phyloP scores from a whole-genome alignment of 2,329 filamentous ascomycete species.

The Stagonosporopsis vannaccii region DNA sequence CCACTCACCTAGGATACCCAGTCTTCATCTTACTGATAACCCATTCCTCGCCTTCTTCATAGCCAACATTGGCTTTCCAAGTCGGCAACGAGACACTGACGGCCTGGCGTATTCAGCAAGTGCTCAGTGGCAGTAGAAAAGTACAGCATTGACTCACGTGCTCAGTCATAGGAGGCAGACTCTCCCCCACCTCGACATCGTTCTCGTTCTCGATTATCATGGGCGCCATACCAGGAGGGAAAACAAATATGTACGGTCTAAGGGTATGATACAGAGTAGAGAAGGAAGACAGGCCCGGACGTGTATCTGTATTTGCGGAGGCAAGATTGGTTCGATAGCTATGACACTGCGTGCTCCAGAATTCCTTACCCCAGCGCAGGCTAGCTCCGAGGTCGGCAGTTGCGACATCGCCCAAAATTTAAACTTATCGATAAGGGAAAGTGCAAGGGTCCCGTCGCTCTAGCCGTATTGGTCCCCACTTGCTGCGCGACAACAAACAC shows the following conservation, averaged over 20 bases:
- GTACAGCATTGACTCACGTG: slow-evolving; percentile 45
- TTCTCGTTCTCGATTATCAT: slow-evolving; percentile 38
- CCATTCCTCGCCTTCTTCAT: slow-evolving; percentile 91
- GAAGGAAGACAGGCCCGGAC: background rate
- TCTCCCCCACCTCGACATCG: slow-evolving; percentile 49
- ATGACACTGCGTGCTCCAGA: slow-evolving; percentile 16
- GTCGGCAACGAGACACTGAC: slow-evolving; percentile 95
- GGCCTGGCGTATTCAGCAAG: slow-evolving; percentile 64
- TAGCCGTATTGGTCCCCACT: slow-evolving; percentile 2
- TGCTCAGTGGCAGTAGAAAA: background rate
- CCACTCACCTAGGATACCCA: slow-evolving; percentile 80
- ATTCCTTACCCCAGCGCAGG: slow-evolving; percentile 9
- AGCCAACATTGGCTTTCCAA: slow-evolving; percentile 89
- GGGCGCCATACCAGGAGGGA: slow-evolving; percentile 30
- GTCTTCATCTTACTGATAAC: slow-evolving; percentile 85
- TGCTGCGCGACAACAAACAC: slow-evolving; percentile 12
- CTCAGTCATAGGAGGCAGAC: slow-evolving; percentile 49
- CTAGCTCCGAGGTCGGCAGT: slow-evolving; percentile 45
- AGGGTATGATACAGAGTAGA: slow-evolving; percentile 7
- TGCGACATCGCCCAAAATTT: slow-evolving; percentile 28
- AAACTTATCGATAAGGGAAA: slow-evolving; percentile 44
- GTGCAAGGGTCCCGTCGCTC: slow-evolving; percentile 1
- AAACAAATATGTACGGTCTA: slow-evolving; percentile 5
- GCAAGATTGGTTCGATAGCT: slow-evolving; percentile 11
- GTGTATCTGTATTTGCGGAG: slow-evolving; percentile 13